Percentiles rank a stretch among this genome's conserved stretches.
Conservation (phyloP, 768 basidiomycete species). For the Boletus vinaceobasis region DNA sequence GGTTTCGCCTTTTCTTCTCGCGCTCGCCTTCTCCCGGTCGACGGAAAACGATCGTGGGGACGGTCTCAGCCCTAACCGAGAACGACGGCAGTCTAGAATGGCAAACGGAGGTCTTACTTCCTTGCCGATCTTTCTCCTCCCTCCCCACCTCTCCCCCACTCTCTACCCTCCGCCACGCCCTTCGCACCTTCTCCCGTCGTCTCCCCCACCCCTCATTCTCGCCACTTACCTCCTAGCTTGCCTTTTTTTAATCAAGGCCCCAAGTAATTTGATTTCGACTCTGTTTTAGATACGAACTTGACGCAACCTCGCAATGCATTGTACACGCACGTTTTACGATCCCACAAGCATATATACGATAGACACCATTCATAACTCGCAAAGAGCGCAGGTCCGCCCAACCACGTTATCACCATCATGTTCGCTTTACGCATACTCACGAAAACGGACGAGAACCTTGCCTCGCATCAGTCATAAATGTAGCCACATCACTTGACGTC, state of each 20-base stretch:
- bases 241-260: conserved; percentile 4
- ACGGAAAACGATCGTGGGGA: neutral
- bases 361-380: conserved; percentile 19
- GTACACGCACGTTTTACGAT: conserved; percentile 24
- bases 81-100: conserved; percentile 4
- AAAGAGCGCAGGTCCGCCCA: conserved; percentile 10
- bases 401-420: conserved; percentile 8
- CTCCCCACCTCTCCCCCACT: conserved; percentile 6
- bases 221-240: conserved; percentile 7
- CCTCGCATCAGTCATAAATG: neutral
- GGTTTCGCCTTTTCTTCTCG: neutral
- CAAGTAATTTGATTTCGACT: neutral
- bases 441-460: conserved; percentile 6
- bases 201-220: neutral
- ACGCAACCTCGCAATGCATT: conserved; percentile 29
- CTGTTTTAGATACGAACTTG: conserved; percentile 20
- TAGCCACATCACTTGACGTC: conserved; percentile 9
- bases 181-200: conserved; percentile 11
- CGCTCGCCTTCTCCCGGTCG: neutral
- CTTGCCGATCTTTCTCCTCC: conserved; percentile 10
- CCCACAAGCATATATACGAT: conserved; percentile 20
- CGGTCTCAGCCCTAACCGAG: conserved; percentile 1
- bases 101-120: neutral
- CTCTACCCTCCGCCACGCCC: neutral
- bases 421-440: conserved; percentile 15